phyloP scores from a whole-genome alignment of 2,329 filamentous ascomycete species.

The Xylaria sp. region DNA sequence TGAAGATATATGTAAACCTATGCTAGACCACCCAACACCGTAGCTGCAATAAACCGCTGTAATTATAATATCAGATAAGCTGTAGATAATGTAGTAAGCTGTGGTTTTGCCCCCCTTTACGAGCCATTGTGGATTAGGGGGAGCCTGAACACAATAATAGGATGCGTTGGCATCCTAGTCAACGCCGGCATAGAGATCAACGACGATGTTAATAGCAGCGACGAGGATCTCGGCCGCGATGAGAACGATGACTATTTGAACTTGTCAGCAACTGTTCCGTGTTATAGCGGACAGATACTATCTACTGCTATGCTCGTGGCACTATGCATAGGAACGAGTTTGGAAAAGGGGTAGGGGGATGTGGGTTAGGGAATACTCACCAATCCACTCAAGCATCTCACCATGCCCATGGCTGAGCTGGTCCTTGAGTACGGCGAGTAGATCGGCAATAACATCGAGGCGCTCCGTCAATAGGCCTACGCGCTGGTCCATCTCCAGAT shows the following conservation, averaged over 20 bases:
- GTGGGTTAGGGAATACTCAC: conserved; percentile 62
- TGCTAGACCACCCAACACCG: conserved; percentile 23
- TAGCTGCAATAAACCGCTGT: conserved; percentile 22
- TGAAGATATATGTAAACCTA: neutral
- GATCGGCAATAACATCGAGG: conserved; percentile 90
- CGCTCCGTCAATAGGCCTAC: conserved; percentile 90
- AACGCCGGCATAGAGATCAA: conserved; percentile 80
- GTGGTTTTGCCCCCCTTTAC: neutral
- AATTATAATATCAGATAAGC: neutral
- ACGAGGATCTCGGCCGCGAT: conserved; percentile 97
- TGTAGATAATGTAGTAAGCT: neutral
- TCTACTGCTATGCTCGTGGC: neutral
- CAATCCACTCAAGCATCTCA: conserved; percentile 90
- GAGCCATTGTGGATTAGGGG: neutral
- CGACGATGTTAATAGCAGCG: conserved; percentile 92
- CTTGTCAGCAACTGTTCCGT: conserved; percentile 33
- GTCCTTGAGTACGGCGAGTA: conserved; percentile 93
- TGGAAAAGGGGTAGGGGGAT: conserved; percentile 1
- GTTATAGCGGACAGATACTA: neutral
- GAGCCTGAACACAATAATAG: neutral
- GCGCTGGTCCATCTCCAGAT: conserved; percentile 97
- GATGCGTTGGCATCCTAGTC: conserved; percentile 40
- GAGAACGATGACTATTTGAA: conserved; percentile 80
- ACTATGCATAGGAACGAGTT: neutral
- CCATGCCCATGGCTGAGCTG: conserved; percentile 94